phyloP scores from a whole-genome alignment of 495 filamentous ascomycete genomes.

The Venustampulla echinocandica region DNA sequence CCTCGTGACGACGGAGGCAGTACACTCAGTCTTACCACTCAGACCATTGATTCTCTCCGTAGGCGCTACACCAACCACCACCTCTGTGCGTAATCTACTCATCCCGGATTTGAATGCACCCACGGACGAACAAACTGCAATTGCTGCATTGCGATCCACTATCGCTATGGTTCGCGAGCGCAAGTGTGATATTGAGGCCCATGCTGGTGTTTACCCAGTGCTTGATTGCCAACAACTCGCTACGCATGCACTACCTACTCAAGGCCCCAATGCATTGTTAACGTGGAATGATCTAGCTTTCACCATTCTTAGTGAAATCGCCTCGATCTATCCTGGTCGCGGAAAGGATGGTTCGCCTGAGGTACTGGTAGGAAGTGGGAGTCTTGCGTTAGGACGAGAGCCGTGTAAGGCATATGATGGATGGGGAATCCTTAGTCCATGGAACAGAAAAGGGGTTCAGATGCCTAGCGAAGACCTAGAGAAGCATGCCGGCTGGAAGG shows the following conservation, averaged over 20 bases:
- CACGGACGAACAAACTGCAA: slow-evolving; percentile 8
- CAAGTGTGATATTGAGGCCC: slow-evolving; percentile 48
- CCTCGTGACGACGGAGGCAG: slow-evolving; percentile 35
- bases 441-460: slow-evolving; percentile 28
- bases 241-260: slow-evolving; percentile 47
- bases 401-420: slow-evolving; percentile 60
- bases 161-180: slow-evolving; percentile 22
- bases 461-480: slow-evolving; percentile 26
- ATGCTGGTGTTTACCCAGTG: slow-evolving; percentile 66
- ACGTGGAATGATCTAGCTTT: slow-evolving; percentile 53
- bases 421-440: slow-evolving; percentile 65
- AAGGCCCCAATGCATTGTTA: slow-evolving; percentile 27
- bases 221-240: slow-evolving; percentile 79
- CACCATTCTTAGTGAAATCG: slow-evolving; percentile 63
- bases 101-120: neutral
- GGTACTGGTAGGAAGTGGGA: slow-evolving; percentile 62
- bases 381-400: slow-evolving; percentile 67
- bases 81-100: slow-evolving; percentile 36
- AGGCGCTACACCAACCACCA: slow-evolving; percentile 74
- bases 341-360: slow-evolving; percentile 45
- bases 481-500: slow-evolving; percentile 47
- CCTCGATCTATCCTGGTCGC: slow-evolving; percentile 56
- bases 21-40: slow-evolving; percentile 22
- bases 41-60: slow-evolving; percentile 55
- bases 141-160: slow-evolving; percentile 11